Evolutionary conservation across 306 rosid genomes (phyloP).

Genomic region (Trifolium pratense): DNA sequence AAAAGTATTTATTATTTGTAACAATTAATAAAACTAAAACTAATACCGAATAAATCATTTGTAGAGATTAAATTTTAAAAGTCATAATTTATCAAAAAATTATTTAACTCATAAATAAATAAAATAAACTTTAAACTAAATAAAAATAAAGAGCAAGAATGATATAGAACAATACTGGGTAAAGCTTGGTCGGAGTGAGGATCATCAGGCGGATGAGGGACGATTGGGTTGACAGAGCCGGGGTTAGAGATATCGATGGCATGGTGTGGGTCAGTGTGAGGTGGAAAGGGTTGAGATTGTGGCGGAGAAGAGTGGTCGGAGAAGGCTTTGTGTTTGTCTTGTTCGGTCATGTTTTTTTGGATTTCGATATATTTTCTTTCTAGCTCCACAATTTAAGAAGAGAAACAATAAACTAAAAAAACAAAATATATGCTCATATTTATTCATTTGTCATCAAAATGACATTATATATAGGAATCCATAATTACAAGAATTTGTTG

Average conservation of each 20-base stretch:
- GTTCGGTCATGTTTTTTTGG: constrained; percentile 51
- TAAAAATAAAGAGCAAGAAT: background rate
- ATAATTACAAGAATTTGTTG: background rate
- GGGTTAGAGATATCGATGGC: constrained; percentile 77
- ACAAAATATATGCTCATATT: no score
- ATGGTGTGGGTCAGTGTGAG: constrained; percentile 38
- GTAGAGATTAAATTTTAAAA: no score
- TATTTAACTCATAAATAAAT: no score
- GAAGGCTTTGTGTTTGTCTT: constrained; percentile 48
- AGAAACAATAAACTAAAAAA: no score
- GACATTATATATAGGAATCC: background rate
- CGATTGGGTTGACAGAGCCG: constrained; percentile 50
- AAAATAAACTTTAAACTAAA: no score
- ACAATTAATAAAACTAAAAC: no score
- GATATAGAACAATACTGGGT: constrained; percentile 55
- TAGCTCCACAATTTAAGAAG: no score
- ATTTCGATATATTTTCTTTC: no score
- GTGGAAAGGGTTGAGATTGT: constrained; percentile 44
- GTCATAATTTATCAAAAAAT: no score
- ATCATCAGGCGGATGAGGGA: constrained; percentile 48
- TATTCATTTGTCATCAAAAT: background rate
- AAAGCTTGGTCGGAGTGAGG: constrained; percentile 70
- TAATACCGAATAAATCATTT: no score
- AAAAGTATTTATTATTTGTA: no score
- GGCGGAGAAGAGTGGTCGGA: constrained; percentile 41